Evolutionary conservation across 805 yeast genomes (phyloP).

Genomic region (Sugiyamaella mastotermitis): DNA sequence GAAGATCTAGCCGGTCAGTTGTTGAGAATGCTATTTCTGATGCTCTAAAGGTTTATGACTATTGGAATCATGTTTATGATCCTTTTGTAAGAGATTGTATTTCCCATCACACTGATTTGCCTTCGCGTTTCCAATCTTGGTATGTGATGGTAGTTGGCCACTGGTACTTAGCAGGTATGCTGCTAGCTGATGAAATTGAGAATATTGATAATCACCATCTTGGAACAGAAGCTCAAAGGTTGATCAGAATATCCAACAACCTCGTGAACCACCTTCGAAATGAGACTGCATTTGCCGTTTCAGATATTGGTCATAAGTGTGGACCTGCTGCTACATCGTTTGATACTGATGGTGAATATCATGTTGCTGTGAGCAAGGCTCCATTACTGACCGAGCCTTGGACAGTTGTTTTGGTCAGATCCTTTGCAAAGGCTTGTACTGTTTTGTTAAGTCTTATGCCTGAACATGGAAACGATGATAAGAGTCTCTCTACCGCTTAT

Average conservation of each 20-base stretch:
- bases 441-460: too few relatives aligned
- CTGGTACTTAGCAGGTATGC: too few relatives aligned
- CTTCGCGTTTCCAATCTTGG: too few relatives aligned
- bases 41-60: too few relatives aligned
- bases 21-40: too few relatives aligned
- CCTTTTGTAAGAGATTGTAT: too few relatives aligned
- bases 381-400: conserved; percentile 3
- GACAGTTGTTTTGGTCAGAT: conserved; percentile 3
- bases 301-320: conserved; percentile 2
- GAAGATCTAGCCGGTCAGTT: not conserved
- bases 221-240: not conserved
- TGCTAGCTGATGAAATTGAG: too few relatives aligned
- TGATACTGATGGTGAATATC: conserved; percentile 1
- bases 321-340: not conserved
- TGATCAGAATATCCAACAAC: not conserved
- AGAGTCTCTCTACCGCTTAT: too few relatives aligned
- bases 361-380: conserved; percentile 3
- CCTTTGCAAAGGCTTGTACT: conserved; percentile 6
- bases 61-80: too few relatives aligned
- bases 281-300: conserved; percentile 2
- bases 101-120: too few relatives aligned
- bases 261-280: not conserved
- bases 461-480: too few relatives aligned
- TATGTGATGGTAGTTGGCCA: too few relatives aligned
- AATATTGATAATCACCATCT: conserved; percentile 2